A percentile compares a stretch with the other conserved stretches of the same genome.
These are phyloP conservation scores for Chiua virens DNA, from an alignment of 768 basidiomycete genomes.

Conservation along the genomic window DNA sequence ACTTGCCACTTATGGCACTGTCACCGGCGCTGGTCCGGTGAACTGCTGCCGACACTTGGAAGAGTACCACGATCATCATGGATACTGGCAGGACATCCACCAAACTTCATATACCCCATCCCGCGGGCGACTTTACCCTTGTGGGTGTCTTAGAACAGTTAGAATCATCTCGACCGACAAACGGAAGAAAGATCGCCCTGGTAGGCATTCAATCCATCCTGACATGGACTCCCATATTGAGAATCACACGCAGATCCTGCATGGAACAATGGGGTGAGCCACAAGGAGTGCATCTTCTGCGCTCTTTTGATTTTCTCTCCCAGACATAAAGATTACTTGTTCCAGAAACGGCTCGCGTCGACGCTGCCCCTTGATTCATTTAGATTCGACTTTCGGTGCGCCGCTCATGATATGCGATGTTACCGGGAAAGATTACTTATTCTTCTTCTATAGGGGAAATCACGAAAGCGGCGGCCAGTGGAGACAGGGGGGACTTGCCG, in stretches of 20 bases:
- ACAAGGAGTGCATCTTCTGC: neutral
- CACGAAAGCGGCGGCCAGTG: constrained; percentile 73
- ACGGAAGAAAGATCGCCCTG: constrained; percentile 63
- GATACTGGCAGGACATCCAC: constrained; percentile 42
- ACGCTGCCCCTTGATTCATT: constrained; percentile 76
- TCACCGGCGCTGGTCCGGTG: neutral
- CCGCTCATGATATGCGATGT: neutral
- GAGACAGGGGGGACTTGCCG: constrained; percentile 55
- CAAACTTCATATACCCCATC: constrained; percentile 55
- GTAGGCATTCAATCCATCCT: constrained; percentile 42
- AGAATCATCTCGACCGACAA: constrained; percentile 46
- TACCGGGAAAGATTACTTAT: constrained; percentile 1
- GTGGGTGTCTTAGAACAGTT: constrained; percentile 66
- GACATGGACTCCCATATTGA: constrained; percentile 7
- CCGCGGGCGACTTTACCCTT: constrained; percentile 43
- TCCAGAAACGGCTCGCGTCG: constrained; percentile 68
- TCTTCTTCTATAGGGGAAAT: constrained; percentile 53
- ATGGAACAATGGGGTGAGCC: constrained; percentile 75
- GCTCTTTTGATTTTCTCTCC: neutral
- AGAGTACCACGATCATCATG: constrained; percentile 17
- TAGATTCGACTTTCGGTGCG: constrained; percentile 83
- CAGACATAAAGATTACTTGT: constrained; percentile 86
- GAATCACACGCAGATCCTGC: constrained; percentile 58
- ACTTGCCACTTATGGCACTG: constrained; percentile 25
- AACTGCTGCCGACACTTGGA: neutral